These are phyloP conservation scores for Onygenales sp. DNA, from an alignment of 2,329 filamentous ascomycete species.

Conservation along the genomic window DNA sequence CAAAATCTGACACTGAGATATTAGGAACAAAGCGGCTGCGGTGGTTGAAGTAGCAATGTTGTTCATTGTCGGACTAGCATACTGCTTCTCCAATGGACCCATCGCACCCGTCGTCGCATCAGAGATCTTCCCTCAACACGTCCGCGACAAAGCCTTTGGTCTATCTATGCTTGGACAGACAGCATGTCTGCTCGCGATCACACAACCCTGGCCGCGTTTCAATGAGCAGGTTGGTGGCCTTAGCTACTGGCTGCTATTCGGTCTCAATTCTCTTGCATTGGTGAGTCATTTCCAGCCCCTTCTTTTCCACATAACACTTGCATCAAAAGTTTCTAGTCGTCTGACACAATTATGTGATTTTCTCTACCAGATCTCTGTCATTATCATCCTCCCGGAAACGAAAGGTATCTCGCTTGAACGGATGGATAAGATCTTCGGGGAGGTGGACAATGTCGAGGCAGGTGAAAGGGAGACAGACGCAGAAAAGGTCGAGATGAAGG, in stretches of 20 bases:
- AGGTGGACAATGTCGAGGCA: conserved; percentile 28
- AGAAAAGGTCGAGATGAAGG: conserved; percentile 15
- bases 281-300: not conserved
- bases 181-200: conserved; percentile 28
- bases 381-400: conserved; percentile 26
- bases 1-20: too few relatives aligned
- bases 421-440: conserved; percentile 28
- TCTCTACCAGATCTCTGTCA: conserved; percentile 19
- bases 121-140: conserved; percentile 34
- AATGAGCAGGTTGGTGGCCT: conserved; percentile 27
- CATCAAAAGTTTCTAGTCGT: not conserved
- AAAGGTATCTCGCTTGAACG: conserved; percentile 26
- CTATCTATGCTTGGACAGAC: conserved; percentile 29
- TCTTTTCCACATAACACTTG: not conserved
- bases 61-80: conserved; percentile 35
- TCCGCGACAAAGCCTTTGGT: conserved; percentile 32
- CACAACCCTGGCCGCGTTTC: conserved; percentile 33
- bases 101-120: conserved; percentile 28
- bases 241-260: conserved; percentile 33
- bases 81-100: conserved; percentile 34
- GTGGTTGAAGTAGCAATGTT: conserved; percentile 34
- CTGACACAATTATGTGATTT: not conserved
- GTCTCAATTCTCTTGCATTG: conserved; percentile 22
- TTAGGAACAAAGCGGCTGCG: conserved; percentile 26
- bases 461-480: conserved; percentile 23